A percentile compares a stretch with the other conserved stretches of the same genome.
Evolutionary conservation across 768 basidiomycete genomes (phyloP).

Genomic region (Cubamyces lactineus): DNA sequence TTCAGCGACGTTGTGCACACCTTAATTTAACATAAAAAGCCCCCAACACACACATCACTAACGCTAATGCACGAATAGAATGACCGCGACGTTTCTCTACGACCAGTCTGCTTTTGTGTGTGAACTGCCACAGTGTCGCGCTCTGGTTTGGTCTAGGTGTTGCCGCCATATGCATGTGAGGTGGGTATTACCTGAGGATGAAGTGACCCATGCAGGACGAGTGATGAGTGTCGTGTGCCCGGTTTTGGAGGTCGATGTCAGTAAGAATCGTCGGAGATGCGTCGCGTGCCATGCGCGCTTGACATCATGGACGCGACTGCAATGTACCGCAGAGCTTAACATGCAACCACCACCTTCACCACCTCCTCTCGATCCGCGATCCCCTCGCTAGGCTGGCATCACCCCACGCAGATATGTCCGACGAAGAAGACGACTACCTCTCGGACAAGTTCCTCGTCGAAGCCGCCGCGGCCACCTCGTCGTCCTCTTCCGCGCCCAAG

Average conservation of each 20-base stretch:
- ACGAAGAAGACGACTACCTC: constrained; percentile 84
- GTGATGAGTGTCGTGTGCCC: neutral
- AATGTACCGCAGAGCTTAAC: neutral
- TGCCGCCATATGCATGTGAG: neutral
- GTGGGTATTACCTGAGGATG: too few species aligned
- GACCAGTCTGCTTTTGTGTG: neutral
- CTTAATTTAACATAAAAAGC: constrained; percentile 7
- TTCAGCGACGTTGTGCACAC: constrained; percentile 27
- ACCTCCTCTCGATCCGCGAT: neutral
- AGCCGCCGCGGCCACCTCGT: constrained; percentile 35
- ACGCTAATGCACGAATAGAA: constrained; percentile 24
- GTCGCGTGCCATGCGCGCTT: constrained; percentile 11
- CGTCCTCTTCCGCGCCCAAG: constrained; percentile 44
- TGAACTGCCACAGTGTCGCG: neutral
- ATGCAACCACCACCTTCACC: neutral
- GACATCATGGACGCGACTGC: constrained; percentile 12
- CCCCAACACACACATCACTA: constrained; percentile 5
- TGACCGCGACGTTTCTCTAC: constrained; percentile 9
- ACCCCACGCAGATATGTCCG: constrained; percentile 52
- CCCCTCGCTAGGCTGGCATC: neutral
- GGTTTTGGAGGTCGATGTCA: too few species aligned
- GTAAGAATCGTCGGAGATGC: neutral
- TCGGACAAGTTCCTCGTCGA: constrained; percentile 80
- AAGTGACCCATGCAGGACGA: neutral
- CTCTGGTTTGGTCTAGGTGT: too few species aligned